These are phyloP conservation scores for Salix purpurea DNA, from an alignment of 345 rosid genomes.

Conservation along the genomic window DNA sequence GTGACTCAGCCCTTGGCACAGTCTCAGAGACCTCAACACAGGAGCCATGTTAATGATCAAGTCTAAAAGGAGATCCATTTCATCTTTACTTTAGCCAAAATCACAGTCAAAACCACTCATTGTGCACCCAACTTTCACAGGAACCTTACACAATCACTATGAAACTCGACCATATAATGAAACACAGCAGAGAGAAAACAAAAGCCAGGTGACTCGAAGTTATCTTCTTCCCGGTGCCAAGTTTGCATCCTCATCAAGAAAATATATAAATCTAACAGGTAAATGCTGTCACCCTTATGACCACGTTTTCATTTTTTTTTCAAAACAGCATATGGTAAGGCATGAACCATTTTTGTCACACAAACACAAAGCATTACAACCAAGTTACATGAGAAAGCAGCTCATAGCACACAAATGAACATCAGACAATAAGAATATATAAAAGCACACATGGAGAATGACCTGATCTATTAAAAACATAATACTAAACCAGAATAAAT, in stretches of 20 bases:
- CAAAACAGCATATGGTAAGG: not conserved
- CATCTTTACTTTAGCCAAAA: not conserved
- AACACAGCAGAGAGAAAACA: not conserved
- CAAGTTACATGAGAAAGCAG: not conserved
- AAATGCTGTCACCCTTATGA: not conserved
- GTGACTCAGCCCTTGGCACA: not conserved
- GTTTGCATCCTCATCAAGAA: not conserved
- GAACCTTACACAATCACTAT: not conserved
- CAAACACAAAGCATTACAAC: not conserved
- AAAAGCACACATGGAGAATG: not conserved
- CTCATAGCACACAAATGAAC: not conserved
- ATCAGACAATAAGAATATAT: not conserved
- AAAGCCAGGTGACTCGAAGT: not conserved
- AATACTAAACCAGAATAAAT: not conserved
- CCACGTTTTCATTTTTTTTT: not conserved
- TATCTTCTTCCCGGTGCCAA: not conserved
- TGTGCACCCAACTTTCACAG: not conserved
- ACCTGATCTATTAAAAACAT: not conserved
- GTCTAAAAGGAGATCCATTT: not conserved
- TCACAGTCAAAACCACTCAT: not conserved
- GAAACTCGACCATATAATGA: not conserved
- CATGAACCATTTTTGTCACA: not conserved
- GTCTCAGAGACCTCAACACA: not conserved
- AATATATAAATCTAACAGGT: too few relatives aligned
- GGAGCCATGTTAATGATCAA: not conserved